These are phyloP conservation scores for Metarhizium guizhouense DNA, from an alignment of 2,329 filamentous ascomycete species.

Conservation along the genomic window DNA sequence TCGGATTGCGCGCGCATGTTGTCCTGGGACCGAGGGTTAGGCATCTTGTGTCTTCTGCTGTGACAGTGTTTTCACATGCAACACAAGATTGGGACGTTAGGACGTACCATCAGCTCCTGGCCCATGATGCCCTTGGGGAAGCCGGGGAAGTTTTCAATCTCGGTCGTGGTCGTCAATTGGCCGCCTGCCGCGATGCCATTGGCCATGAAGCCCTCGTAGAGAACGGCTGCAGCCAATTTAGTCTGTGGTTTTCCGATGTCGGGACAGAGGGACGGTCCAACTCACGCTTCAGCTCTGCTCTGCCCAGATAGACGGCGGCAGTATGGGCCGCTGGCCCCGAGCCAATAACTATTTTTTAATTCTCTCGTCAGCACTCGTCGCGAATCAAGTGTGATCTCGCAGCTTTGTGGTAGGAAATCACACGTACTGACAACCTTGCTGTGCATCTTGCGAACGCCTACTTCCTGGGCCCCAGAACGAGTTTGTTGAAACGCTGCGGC, in stretches of 20 bases:
- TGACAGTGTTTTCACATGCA: too few species aligned
- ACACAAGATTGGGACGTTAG: not conserved
- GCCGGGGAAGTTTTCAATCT: constrained; percentile 96
- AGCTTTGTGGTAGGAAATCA: not conserved
- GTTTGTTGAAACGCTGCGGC: constrained; percentile 49
- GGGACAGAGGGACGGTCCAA: constrained; percentile 5
- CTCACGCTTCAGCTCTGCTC: constrained; percentile 81
- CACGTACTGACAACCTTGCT: constrained; percentile 80
- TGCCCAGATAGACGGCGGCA: constrained; percentile 89
- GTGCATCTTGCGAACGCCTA: constrained; percentile 63
- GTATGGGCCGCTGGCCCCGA: constrained; percentile 97
- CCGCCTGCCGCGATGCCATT: constrained; percentile 94
- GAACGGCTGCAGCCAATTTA: constrained; percentile 47
- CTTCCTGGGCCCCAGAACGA: not conserved
- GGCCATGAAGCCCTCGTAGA: constrained; percentile 97
- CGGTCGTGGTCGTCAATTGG: constrained; percentile 95
- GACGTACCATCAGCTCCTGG: constrained; percentile 67
- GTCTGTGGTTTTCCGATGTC: not conserved
- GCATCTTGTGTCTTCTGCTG: not conserved
- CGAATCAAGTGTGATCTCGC: too few species aligned
- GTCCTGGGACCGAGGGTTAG: constrained; percentile 40
- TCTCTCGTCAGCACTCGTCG: not conserved
- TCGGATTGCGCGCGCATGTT: constrained; percentile 87
- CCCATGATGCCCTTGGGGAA: constrained; percentile 88
- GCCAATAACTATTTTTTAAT: constrained; percentile 54